phyloP scores from a whole-genome alignment of 306 rosid genomes.

The Trichosanthes cucumerina region DNA sequence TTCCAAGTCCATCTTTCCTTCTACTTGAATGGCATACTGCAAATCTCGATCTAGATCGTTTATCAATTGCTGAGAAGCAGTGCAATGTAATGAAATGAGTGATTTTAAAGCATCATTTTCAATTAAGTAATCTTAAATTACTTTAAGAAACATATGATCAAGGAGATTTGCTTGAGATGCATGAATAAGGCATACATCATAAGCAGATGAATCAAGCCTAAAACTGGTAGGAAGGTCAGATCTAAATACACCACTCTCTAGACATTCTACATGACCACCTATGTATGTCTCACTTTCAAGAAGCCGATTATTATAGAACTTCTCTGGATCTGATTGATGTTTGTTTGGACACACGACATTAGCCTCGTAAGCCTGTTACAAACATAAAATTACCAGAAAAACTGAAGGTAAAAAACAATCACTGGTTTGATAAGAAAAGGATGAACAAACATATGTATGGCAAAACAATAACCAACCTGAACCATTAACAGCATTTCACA shows the following conservation, averaged over 20 bases:
- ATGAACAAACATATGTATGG: conserved; percentile 6
- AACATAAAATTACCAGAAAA: conserved; percentile 19
- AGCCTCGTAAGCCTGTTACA: conserved; percentile 77
- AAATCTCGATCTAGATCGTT: conserved; percentile 82
- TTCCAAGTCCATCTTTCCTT: conserved; percentile 79
- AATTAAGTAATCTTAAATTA: not conserved
- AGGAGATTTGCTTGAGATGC: conserved; percentile 9
- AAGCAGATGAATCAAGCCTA: conserved; percentile 72
- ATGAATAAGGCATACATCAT: conserved; percentile 47
- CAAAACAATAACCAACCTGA: conserved; percentile 45
- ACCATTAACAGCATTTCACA: conserved; percentile 99
- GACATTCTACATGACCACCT: conserved; percentile 99
- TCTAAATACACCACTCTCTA: conserved; percentile 97
- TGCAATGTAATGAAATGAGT: conserved; percentile 17
- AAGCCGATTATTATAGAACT: conserved; percentile 65
- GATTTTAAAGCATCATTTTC: not conserved
- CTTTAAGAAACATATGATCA: conserved; percentile 14
- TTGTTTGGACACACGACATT: conserved; percentile 93
- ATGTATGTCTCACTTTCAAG: conserved; percentile 97
- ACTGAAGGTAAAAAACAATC: conserved; percentile 11
- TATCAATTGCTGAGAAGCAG: conserved; percentile 62
- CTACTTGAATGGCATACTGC: conserved; percentile 85
- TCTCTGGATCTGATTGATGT: conserved; percentile 86
- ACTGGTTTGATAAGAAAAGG: not conserved
- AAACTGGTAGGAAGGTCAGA: conserved; percentile 88